A percentile compares a stretch with the other conserved stretches of the same genome.
phyloP scores from a whole-genome alignment of 768 basidiomycete species.

The Scleroderma citrinum region DNA sequence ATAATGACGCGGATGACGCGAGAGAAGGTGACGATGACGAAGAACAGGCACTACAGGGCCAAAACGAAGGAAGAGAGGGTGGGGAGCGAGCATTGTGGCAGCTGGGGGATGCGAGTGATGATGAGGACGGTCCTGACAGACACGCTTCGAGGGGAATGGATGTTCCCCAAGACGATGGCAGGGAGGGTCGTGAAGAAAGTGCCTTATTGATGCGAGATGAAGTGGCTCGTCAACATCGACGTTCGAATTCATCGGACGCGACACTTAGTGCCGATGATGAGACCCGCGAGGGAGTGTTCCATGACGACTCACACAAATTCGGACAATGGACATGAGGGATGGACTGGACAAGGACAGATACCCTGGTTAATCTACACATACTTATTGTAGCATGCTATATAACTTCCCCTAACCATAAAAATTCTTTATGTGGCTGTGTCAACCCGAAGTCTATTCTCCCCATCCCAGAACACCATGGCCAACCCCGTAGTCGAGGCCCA shows the following conservation, averaged over 20 bases:
- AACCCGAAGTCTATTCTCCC: neutral
- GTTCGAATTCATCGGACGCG: slow-evolving; percentile 34
- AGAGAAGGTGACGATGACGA: slow-evolving; percentile 30
- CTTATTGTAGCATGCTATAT: no score
- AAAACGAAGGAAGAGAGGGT: slow-evolving; percentile 38
- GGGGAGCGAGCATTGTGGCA: slow-evolving; percentile 48
- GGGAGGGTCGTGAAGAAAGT: slow-evolving; percentile 35
- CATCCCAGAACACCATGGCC: slow-evolving; percentile 5
- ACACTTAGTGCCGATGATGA: slow-evolving; percentile 22
- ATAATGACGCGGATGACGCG: slow-evolving; percentile 7
- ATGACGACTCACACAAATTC: slow-evolving; percentile 32
- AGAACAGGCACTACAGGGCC: slow-evolving; percentile 31
- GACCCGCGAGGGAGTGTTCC: slow-evolving; percentile 9
- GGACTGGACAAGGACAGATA: neutral
- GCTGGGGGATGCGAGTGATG: slow-evolving; percentile 67
- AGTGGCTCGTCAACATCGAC: slow-evolving; percentile 27
- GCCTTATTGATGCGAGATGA: slow-evolving; percentile 35
- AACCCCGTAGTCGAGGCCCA: slow-evolving; percentile 10
- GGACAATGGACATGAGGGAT: slow-evolving; percentile 12
- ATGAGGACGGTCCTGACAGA: slow-evolving; percentile 45
- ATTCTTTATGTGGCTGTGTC: neutral
- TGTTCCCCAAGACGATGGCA: slow-evolving; percentile 9
- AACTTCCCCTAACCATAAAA: no score
- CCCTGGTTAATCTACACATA: neutral
- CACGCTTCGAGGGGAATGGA: slow-evolving; percentile 15